Evolutionary conservation across 2,329 filamentous ascomycete species (phyloP).

Genomic region (Sporothrix curviconia): DNA sequence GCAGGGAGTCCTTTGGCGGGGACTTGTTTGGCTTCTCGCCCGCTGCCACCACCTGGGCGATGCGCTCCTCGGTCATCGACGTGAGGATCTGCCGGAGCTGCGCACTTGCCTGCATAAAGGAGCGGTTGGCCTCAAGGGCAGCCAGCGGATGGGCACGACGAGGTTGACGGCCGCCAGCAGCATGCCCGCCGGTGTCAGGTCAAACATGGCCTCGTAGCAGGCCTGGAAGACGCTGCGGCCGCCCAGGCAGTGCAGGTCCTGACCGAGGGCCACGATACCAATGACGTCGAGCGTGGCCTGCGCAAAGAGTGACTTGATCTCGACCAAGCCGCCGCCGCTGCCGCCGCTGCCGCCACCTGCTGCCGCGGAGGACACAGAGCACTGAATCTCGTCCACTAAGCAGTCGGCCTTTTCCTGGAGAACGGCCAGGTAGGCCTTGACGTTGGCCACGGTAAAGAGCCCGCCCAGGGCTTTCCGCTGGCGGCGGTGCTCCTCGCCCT

Average conservation of each 20-base stretch:
- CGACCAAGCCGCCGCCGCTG: constrained; percentile 21
- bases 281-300: constrained; percentile 31
- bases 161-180: constrained; percentile 12
- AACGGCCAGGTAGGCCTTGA: constrained; percentile 32
- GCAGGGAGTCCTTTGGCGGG: constrained; percentile 2
- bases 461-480: constrained; percentile 29
- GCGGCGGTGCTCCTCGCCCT: constrained; percentile 30
- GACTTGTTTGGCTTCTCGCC: neutral
- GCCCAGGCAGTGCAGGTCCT: constrained; percentile 27
- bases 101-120: constrained; percentile 29
- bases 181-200: constrained; percentile 19
- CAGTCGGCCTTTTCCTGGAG: constrained; percentile 29
- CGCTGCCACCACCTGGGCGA: neutral
- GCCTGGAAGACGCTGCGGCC: constrained; percentile 24
- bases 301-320: constrained; percentile 26
- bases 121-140: constrained; percentile 35
- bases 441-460: constrained; percentile 31
- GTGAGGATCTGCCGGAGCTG: constrained; percentile 30
- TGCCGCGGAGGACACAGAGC: no score
- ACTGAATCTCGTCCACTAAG: constrained; percentile 20
- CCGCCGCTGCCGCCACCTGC: no score
- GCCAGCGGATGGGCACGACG: constrained; percentile 21
- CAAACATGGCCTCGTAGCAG: constrained; percentile 28
- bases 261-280: constrained; percentile 29
- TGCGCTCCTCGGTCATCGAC: constrained; percentile 23